Base-by-base conservation (phyloP, 805 yeast species). In the Suhomyces sp. region DNA sequence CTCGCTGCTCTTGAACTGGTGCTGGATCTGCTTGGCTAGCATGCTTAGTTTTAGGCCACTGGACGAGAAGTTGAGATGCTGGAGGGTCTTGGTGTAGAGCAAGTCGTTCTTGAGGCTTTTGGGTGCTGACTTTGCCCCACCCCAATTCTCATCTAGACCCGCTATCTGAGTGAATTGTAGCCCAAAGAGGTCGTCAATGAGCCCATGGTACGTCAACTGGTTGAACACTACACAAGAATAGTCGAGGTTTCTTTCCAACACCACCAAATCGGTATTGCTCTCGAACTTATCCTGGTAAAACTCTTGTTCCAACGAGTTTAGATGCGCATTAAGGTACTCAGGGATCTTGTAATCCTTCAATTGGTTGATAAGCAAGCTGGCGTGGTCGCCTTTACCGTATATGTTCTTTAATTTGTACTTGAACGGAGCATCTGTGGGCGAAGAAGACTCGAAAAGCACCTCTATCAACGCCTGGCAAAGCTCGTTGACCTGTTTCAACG, bases 181-280 rank as follows among this genome's bases (percentile, higher is more conserved):
- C 4, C 80, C 83, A 58, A 83, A 77, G 10, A 83, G 65, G 60
- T 92, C 97, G 65, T 88, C 92, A 19, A 91, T 73, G 13, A 94
- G 73, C 0, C 98, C 99, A 15, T 81, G 75, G 65, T 92, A 93
- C 2, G 90, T 88, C 60, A 92, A 70, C 61, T 92, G 97, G 24
- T 85, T 82, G 51, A 90, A 70, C 9, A 90, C 61, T 1, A 90
- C 86, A 1, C 96, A 83, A 4, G 88, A 67, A 44, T 82, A 78
- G 69, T 93, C 99, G 27, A 86, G 66, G 50, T 85, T 82, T 47
- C 99, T 74, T 63, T 93, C 98, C 19, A 93, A 63, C 1, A 92
- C 85, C 5, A 93, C 76, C 27, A 92, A 69, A 62, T 93, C 96
- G 49, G 84, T 79, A 54, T 85, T 85, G 46, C 80, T 71, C 9